These are phyloP conservation scores for Podila horticola DNA, from an alignment of 192 early-diverging fungal species.

Conservation along the genomic window DNA sequence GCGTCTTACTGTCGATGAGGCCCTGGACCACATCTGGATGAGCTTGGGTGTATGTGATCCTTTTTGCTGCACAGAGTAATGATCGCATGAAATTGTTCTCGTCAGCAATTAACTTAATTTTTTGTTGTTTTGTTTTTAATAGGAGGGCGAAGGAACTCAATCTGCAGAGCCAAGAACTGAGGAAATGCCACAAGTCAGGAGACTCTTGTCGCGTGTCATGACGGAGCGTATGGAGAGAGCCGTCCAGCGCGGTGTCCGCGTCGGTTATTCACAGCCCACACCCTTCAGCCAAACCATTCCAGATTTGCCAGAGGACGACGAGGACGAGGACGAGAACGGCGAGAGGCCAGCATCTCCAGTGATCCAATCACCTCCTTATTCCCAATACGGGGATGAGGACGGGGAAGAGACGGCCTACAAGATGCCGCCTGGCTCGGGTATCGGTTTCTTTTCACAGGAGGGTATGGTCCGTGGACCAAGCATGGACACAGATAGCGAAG, in stretches of 20 bases:
- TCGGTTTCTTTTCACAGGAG: conserved; percentile 50
- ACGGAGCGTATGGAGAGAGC: conserved; percentile 42
- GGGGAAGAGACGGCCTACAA: conserved; percentile 9
- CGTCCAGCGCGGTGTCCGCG: conserved; percentile 31
- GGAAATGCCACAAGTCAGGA: conserved; percentile 5
- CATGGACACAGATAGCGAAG: conserved; percentile 43
- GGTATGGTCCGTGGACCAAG: conserved; percentile 43
- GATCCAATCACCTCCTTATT: conserved; percentile 9
- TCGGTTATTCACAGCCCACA: conserved; percentile 37
- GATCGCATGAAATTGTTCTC: neutral
- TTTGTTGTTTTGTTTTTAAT: neutral
- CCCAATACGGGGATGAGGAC: neutral
- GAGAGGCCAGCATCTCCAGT: conserved; percentile 6
- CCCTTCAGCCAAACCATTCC: conserved; percentile 32
- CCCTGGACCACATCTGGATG: conserved; percentile 47
- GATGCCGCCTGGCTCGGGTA: conserved; percentile 23
- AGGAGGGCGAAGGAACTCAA: conserved; percentile 38
- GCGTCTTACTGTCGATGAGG: conserved; percentile 24
- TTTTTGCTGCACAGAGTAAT: neutral
- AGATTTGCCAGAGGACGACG: conserved; percentile 29
- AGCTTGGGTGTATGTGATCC: conserved; percentile 27
- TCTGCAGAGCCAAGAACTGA: conserved; percentile 12
- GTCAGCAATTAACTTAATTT: neutral
- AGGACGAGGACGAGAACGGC: neutral
- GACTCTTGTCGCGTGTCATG: conserved; percentile 35